Conservation (phyloP, 257 asterid genomes). For the Solanum sparsipilum region DNA sequence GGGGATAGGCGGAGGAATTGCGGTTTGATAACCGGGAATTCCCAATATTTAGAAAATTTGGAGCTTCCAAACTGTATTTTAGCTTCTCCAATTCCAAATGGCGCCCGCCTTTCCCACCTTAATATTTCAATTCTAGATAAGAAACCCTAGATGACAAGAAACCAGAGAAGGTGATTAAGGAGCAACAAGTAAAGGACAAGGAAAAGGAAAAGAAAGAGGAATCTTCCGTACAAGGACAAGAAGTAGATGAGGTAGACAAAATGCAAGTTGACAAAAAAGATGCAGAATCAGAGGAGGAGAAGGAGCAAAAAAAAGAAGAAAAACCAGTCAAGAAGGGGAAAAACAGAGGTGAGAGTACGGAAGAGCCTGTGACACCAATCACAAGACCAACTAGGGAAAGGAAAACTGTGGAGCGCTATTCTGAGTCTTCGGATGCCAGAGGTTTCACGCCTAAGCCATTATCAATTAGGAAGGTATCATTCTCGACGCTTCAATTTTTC, state of each 20-base stretch:
- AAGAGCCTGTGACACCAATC: conserved; percentile 25
- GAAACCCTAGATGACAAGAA: conserved; percentile 23
- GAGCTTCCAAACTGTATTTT: background rate
- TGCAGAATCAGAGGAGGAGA: background rate
- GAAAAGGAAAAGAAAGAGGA: background rate
- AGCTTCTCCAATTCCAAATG: background rate
- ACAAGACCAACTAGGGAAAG: conserved; percentile 60
- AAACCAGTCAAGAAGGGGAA: background rate
- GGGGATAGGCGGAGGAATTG: background rate
- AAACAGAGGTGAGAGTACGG: background rate
- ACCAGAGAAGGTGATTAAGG: conserved; percentile 10
- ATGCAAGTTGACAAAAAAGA: background rate
- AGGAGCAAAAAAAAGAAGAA: background rate
- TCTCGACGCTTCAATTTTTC: background rate
- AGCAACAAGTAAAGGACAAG: background rate
- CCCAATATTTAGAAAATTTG: background rate
- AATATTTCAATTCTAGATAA: conserved; percentile 4
- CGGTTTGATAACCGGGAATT: background rate
- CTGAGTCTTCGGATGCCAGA: conserved; percentile 19
- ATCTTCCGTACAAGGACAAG: background rate
- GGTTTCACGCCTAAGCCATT: conserved; percentile 30
- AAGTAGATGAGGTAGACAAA: background rate
- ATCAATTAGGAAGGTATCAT: conserved; percentile 45
- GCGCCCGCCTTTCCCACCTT: background rate
- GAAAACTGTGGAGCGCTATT: conserved; percentile 51